Base-by-base conservation (phyloP, 441 rosid species). In the Erodium moschatum region DNA sequence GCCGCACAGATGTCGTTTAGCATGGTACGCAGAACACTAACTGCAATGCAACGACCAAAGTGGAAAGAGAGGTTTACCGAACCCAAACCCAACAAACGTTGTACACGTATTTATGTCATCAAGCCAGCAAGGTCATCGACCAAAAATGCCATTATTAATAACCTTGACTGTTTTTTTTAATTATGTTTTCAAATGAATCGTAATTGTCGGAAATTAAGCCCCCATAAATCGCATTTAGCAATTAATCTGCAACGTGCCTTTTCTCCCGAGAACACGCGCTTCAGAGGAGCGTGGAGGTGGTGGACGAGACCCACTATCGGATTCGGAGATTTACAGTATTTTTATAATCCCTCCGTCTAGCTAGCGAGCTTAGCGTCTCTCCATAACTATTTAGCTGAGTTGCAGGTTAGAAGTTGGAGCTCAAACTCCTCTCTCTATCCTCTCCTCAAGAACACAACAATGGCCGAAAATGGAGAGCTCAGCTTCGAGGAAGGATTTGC, bases 401-500 rank as follows among this genome's bases (percentile, higher is more conserved):
- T 87, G 81, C 94, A 84, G 94, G 96, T 91, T 75, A 69, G 85
- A 84, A 79, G 92, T 85, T 85, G 89, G 90, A 75, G 74, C 72
- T 33, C 72, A 67, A 79, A 67, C 73, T 66, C 68, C 64, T 62
- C 72, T 2, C 75, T 63, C 38, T 3, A 44, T 5, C 20, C 69
- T 46, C 60, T 19, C 15, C 48, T 13, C 1, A 50, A 15, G 16
- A 13, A n/a, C 15, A 15, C 56, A 50, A 50, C 68, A 50, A 76
- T 80, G 83, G 85, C 75, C 66, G 75, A 69, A 62, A 79, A 77
- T 62, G 84, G 72, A 65, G 83, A 77, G 35, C 70, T 80, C 4
- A 79, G 80, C 42, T 83, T 81, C 50, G 84, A 82, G 72, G 85
- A 91, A 76, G 86, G 78, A 68, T 77, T 78, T 24, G 69, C 82